Conservation (phyloP, 2,329 filamentous ascomycete genomes). For the Pseudopyricularia javanii region DNA sequence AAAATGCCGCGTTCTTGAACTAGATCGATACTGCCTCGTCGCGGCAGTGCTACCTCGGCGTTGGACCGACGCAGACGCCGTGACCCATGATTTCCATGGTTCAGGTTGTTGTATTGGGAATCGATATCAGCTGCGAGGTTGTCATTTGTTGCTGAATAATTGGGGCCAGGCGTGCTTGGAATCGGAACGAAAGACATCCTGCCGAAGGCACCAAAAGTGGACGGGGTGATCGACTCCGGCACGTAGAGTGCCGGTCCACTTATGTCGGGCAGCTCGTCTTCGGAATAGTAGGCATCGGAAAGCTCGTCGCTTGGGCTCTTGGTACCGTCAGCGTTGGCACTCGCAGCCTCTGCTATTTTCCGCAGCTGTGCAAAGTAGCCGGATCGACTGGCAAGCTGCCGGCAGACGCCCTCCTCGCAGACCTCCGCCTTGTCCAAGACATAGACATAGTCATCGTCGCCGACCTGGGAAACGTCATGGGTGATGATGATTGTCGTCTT, state of each 20-base stretch:
- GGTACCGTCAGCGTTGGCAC: background rate
- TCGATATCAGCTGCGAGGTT: background rate
- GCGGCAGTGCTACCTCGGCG: background rate
- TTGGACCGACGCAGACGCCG: background rate
- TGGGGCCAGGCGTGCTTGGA: background rate
- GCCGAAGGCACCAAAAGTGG: background rate
- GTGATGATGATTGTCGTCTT: constrained; percentile 92
- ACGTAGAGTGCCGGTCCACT: background rate
- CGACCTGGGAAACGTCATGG: constrained; percentile 72
- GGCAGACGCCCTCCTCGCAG: constrained; percentile 54
- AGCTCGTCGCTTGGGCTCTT: background rate
- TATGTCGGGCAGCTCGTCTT: background rate
- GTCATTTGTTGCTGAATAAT: background rate
- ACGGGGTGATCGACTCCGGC: background rate
- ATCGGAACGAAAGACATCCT: constrained; percentile 1
- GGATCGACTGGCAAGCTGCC: background rate
- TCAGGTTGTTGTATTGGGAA: background rate
- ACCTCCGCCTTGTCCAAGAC: constrained; percentile 60
- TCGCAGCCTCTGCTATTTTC: background rate
- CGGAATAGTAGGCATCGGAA: background rate
- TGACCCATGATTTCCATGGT: background rate
- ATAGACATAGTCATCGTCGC: constrained; percentile 62
- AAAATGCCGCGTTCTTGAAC: background rate
- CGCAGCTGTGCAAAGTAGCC: background rate
- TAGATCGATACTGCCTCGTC: background rate